Evolutionary conservation across 768 basidiomycete genomes (phyloP).

Genomic region (Lentinula detonsa): DNA sequence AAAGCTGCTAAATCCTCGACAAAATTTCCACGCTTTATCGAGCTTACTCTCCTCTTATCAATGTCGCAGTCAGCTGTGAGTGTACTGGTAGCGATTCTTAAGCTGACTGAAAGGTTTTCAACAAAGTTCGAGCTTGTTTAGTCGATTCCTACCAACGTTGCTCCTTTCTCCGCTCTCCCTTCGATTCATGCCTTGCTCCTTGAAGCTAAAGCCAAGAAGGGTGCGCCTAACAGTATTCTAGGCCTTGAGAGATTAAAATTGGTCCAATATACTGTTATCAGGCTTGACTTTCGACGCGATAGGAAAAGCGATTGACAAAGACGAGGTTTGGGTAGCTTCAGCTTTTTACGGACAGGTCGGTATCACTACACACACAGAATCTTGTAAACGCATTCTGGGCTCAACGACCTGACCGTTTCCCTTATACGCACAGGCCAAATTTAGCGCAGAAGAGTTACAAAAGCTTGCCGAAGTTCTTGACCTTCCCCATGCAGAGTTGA

Average conservation of each 20-base stretch:
- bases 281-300: slow-evolving; percentile 68
- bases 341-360: slow-evolving; percentile 76
- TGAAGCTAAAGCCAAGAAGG: slow-evolving; percentile 64
- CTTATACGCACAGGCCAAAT: slow-evolving; percentile 50
- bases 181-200: slow-evolving; percentile 44
- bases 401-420: neutral
- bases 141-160: slow-evolving; percentile 30
- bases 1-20: neutral
- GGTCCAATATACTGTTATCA: slow-evolving; percentile 16
- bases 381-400: neutral
- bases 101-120: neutral
- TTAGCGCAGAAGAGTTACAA: slow-evolving; percentile 51
- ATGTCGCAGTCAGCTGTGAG: slow-evolving; percentile 35
- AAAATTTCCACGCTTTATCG: neutral
- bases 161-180: slow-evolving; percentile 47
- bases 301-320: slow-evolving; percentile 56
- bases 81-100: slow-evolving; percentile 5
- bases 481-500: slow-evolving; percentile 30
- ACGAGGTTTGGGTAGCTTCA: slow-evolving; percentile 81
- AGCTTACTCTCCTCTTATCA: neutral
- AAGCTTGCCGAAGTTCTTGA: slow-evolving; percentile 47
- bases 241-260: neutral
- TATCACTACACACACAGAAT: neutral
- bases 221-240: slow-evolving; percentile 19
- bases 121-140: neutral